Percentiles rank a stretch among this genome's conserved stretches.
Evolutionary conservation across 179 eudicot genomes (phyloP).

Genomic region (Heliamphora pulchella): DNA sequence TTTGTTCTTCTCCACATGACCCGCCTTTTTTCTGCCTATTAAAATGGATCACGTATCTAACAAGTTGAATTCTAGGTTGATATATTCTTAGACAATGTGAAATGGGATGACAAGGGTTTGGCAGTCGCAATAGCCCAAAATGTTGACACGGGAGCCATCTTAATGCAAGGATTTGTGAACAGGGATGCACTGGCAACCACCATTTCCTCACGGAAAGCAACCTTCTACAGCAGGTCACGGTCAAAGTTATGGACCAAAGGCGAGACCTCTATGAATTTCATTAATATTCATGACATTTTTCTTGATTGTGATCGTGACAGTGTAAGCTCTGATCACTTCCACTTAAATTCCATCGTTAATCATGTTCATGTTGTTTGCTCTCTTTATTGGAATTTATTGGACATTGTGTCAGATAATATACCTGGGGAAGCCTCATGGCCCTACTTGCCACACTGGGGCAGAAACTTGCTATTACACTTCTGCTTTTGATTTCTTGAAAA

Average conservation of each 20-base stretch:
- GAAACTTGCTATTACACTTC: slow-evolving; percentile 91
- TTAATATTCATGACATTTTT: slow-evolving; percentile 67
- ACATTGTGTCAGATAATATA: slow-evolving; percentile 54
- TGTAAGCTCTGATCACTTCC: slow-evolving; percentile 37
- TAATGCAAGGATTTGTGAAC: slow-evolving; percentile 96
- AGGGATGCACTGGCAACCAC: slow-evolving; percentile 73
- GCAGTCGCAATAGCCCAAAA: slow-evolving; percentile 99
- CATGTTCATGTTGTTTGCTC: neutral
- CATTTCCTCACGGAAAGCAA: slow-evolving; percentile 81
- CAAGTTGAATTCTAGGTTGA: slow-evolving; percentile 48
- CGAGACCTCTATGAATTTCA: slow-evolving; percentile 82
- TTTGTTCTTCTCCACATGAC: neutral
- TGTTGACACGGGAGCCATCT: slow-evolving; percentile 80
- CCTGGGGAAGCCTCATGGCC: slow-evolving; percentile 92
- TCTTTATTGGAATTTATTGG: neutral
- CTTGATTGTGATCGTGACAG: slow-evolving; percentile 92
- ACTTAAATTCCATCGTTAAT: neutral
- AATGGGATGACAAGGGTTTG: slow-evolving; percentile 98
- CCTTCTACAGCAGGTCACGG: slow-evolving; percentile 89
- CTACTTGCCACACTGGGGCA: slow-evolving; percentile 87
- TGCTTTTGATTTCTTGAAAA: slow-evolving; percentile 36
- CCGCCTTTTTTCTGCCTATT: neutral
- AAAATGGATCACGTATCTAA: slow-evolving; percentile 15
- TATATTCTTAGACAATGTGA: slow-evolving; percentile 64
- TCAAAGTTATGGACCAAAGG: slow-evolving; percentile 86